Evolutionary conservation across 495 filamentous ascomycete genomes (phyloP).

Genomic region (Penicillium psychrofluorescens): DNA sequence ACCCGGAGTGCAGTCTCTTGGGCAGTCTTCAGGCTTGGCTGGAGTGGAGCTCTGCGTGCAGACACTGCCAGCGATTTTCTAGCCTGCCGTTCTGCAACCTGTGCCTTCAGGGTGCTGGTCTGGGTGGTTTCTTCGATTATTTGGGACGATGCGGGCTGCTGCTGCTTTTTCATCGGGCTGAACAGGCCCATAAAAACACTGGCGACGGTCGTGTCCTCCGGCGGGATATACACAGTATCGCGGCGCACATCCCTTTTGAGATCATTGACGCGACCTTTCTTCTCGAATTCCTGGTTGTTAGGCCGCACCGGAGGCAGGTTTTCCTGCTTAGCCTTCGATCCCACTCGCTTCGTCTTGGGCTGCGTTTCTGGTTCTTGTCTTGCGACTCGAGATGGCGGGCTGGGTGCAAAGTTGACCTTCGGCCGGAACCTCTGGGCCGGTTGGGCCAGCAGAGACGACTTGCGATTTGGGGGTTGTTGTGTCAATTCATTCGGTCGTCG

Average conservation of each 20-base stretch:
- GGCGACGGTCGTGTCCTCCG: slow-evolving; percentile 32
- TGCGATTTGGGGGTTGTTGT: slow-evolving; percentile 12
- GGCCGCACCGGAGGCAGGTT: slow-evolving; percentile 10
- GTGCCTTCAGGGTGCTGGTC: slow-evolving; percentile 18
- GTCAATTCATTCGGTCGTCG: slow-evolving; percentile 7
- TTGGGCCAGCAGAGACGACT: slow-evolving; percentile 30
- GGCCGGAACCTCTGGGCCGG: slow-evolving; percentile 37
- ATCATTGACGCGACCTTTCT: slow-evolving; percentile 1
- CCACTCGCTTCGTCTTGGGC: not conserved
- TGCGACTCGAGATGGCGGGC: slow-evolving; percentile 6
- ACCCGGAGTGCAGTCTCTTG: slow-evolving; percentile 21
- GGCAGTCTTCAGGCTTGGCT: slow-evolving; percentile 20
- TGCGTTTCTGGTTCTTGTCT: slow-evolving; percentile 4
- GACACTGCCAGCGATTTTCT: slow-evolving; percentile 20
- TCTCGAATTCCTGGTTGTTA: not conserved
- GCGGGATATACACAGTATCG: slow-evolving; percentile 34
- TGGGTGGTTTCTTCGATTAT: slow-evolving; percentile 11
- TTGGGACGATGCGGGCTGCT: not conserved
- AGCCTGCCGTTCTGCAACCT: slow-evolving; percentile 19
- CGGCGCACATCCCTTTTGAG: slow-evolving; percentile 27
- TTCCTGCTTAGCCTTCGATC: slow-evolving; percentile 3
- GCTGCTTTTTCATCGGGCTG: slow-evolving; percentile 23
- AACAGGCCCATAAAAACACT: slow-evolving; percentile 38
- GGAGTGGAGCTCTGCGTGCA: slow-evolving; percentile 28
- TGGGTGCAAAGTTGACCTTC: slow-evolving; percentile 21